A percentile compares a stretch with the other conserved stretches of the same genome.
Conservation (phyloP, 1,284 basidiomycete genomes). For the Rhodotorula sp. region DNA sequence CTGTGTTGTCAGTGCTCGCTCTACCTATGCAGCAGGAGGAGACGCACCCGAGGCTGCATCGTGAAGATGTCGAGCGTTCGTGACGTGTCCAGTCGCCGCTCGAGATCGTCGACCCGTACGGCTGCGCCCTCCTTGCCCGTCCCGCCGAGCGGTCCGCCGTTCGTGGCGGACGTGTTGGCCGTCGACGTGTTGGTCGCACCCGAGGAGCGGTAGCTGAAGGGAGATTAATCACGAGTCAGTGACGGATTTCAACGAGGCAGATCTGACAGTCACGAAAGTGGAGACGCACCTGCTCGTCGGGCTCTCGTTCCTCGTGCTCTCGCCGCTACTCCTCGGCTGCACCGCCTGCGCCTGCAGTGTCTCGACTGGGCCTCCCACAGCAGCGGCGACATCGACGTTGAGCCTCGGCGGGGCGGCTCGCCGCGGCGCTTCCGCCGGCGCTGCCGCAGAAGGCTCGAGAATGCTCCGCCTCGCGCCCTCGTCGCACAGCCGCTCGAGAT, state of each 20-base stretch:
- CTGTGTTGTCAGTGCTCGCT: too few species aligned
- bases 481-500: slow-evolving; percentile 68
- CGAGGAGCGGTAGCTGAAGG: slow-evolving; percentile 20
- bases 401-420: slow-evolving; percentile 12
- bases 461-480: slow-evolving; percentile 45
- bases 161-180: slow-evolving; percentile 29
- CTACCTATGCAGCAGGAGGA: background rate
- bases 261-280: background rate
- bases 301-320: slow-evolving; percentile 13
- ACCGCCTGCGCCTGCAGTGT: background rate
- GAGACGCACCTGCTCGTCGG: slow-evolving; percentile 24
- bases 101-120: slow-evolving; percentile 62
- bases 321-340: background rate
- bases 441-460: background rate
- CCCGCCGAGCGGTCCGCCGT: background rate
- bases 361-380: background rate
- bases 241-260: background rate
- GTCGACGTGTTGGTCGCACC: slow-evolving; percentile 33
- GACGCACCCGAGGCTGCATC: slow-evolving; percentile 83
- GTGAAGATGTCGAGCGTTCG: slow-evolving; percentile 90
- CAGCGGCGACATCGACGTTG: slow-evolving; percentile 6
- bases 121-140: background rate
- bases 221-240: too few species aligned
- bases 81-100: slow-evolving; percentile 74
- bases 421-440: background rate